Evolutionary conservation across 192 early-diverging fungal species (phyloP).

Genomic region (Coemansia sp.): DNA sequence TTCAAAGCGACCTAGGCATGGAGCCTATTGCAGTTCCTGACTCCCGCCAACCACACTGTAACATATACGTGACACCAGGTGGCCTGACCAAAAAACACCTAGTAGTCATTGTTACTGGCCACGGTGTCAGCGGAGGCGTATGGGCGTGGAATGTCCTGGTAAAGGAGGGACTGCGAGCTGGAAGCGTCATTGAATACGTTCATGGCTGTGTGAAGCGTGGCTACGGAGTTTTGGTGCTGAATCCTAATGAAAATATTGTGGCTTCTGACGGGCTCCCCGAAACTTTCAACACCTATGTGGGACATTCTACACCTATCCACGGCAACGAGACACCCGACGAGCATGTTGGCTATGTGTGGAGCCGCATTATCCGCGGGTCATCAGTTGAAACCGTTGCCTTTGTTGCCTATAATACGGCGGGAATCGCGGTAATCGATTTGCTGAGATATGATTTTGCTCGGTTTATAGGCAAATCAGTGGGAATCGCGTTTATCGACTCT

Average conservation of each 20-base stretch:
- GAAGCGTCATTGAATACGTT: slow-evolving; percentile 37
- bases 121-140: slow-evolving; percentile 31
- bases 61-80: slow-evolving; percentile 38
- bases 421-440: slow-evolving; percentile 22
- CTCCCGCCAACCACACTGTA: slow-evolving; percentile 29
- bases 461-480: slow-evolving; percentile 26
- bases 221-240: slow-evolving; percentile 46
- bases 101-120: slow-evolving; percentile 38
- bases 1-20: slow-evolving; percentile 34
- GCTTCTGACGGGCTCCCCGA: slow-evolving; percentile 41
- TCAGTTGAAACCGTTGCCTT: slow-evolving; percentile 25
- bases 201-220: slow-evolving; percentile 21
- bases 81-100: slow-evolving; percentile 35
- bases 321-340: slow-evolving; percentile 53
- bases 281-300: slow-evolving; percentile 36
- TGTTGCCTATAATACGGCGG: slow-evolving; percentile 39
- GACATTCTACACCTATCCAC: slow-evolving; percentile 16
- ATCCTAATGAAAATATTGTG: slow-evolving; percentile 52
- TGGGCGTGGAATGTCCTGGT: slow-evolving; percentile 52
- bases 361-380: slow-evolving; percentile 26
- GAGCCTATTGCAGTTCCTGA: slow-evolving; percentile 41
- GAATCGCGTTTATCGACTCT: slow-evolving; percentile 51
- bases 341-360: slow-evolving; percentile 54
- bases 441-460: slow-evolving; percentile 39
- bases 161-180: slow-evolving; percentile 30